A percentile compares a stretch with the other conserved stretches of the same genome.
Conservation (phyloP, 805 yeast species). For the Yarrowia sp. region DNA sequence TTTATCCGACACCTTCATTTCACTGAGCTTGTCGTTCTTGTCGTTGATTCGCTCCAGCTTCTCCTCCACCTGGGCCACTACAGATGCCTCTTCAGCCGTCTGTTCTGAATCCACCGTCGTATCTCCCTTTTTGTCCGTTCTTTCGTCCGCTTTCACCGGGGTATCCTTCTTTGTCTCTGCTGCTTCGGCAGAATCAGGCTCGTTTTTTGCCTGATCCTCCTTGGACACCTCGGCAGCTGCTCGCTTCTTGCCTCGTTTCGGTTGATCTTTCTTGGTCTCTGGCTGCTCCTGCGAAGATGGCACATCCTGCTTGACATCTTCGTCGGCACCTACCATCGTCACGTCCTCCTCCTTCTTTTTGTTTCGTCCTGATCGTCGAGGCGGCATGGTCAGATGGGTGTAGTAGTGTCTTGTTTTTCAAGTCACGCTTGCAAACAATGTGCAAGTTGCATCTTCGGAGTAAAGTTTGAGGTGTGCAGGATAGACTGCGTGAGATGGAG, state of each 20-base stretch:
- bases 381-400: conserved; percentile 19
- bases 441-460: conserved; percentile 16
- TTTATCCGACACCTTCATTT: conserved; percentile 8
- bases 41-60: conserved; percentile 23
- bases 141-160: no score
- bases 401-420: background rate
- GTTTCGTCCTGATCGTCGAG: conserved; percentile 35
- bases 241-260: conserved; percentile 23
- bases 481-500: background rate
- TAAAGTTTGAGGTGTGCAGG: conserved; percentile 17
- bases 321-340: conserved; percentile 15
- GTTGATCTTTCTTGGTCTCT: background rate
- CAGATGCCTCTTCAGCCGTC: background rate
- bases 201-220: background rate
- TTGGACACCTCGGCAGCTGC: conserved; percentile 17
- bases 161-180: background rate
- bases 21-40: conserved; percentile 15
- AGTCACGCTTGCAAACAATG: conserved; percentile 6
- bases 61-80: conserved; percentile 18
- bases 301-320: conserved; percentile 9
- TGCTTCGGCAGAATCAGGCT: background rate
- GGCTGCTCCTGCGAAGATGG: background rate
- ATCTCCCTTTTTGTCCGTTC: no score
- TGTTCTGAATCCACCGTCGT: background rate
- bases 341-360: conserved; percentile 32